Conservation (phyloP, 148 eudicot genomes). For the Rhododendron molle region DNA sequence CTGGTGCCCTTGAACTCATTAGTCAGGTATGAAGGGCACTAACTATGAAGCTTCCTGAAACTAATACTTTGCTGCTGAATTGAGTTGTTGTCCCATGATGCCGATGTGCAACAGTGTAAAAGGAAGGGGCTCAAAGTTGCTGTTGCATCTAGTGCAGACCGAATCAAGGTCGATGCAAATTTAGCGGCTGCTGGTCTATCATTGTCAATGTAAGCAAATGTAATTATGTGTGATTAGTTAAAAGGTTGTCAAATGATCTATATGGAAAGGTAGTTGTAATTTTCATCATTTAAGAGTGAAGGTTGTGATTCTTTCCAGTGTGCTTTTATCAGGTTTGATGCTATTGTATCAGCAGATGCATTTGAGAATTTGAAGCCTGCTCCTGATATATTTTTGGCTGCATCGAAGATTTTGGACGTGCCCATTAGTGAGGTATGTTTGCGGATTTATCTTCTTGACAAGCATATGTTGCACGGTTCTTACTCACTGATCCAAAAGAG, state of each 20-base stretch:
- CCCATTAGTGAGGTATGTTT: conserved; percentile 70
- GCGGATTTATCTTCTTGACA: conserved; percentile 5
- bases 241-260: background rate
- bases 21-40: conserved; percentile 46
- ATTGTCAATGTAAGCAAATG: conserved; percentile 54
- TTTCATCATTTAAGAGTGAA: background rate
- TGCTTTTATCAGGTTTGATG: conserved; percentile 69
- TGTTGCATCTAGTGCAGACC: conserved; percentile 99
- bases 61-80: conserved; percentile 7
- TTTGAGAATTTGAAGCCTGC: conserved; percentile 95
- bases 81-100: conserved; percentile 7
- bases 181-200: conserved; percentile 91
- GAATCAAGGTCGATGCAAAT: conserved; percentile 93
- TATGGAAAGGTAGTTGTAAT: background rate
- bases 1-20: conserved; percentile 87
- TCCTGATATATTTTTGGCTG: conserved; percentile 93
- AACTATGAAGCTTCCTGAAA: background rate
- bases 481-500: background rate
- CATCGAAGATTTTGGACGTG: conserved; percentile 70
- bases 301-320: conserved; percentile 12
- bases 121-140: conserved; percentile 89
- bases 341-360: conserved; percentile 98
- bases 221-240: background rate
- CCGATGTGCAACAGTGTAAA: conserved; percentile 66
- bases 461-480: background rate